Evolutionary conservation across 2,329 filamentous ascomycete species (phyloP), one percentile per base, ranked within the genome.

Genomic region (Botryotinia globosa): DNA sequence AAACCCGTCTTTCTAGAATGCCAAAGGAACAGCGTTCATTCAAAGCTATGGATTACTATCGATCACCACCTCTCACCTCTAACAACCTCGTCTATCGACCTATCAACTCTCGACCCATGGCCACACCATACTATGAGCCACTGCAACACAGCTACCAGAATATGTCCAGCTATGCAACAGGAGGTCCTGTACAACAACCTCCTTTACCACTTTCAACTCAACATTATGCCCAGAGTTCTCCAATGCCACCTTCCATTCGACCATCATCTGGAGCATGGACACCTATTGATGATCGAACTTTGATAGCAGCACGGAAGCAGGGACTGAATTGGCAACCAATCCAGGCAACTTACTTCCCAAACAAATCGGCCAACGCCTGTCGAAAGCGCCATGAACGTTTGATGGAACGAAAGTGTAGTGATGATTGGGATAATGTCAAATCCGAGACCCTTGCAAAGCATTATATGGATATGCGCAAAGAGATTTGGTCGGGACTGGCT

Each of bases 351-450:
- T 89, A 93, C 82, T 97, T 97, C 81, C 91, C 91, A 1, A 86
- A 83, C 80, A 97, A 97, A 84, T 89, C 88, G 14, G 84, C 79
- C 3, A 81, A 81, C 81, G 94, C 94, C 29, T 97, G 94, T 83
- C 92, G 94, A 76, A 97, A 97, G 84, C 89, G 94, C 72, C 93
- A 97, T 79, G 94, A 97, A 83, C 87, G 94, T 58, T 84, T 97
- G 76, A 90, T 95, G 86, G 92, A 95, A 83, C 89, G 91, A 76
- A 86, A 77, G 7, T 78, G 73, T 75, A 80, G 73, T 80, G 85
- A 80, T 73, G 91, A 94, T 78, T 96, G 93, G 91, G 92, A 95
- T 78, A 87, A 87, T 32, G 85, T 90, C 76, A 92, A 92, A 83
- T 85, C 94, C 37, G 92, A 95, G 80, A 85, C 86, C 16, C 84